A percentile compares a stretch with the other conserved stretches of the same genome.
Evolutionary conservation across 495 filamentous ascomycete genomes (phyloP).

Genomic region (Friedmanniomyces endolithicus): DNA sequence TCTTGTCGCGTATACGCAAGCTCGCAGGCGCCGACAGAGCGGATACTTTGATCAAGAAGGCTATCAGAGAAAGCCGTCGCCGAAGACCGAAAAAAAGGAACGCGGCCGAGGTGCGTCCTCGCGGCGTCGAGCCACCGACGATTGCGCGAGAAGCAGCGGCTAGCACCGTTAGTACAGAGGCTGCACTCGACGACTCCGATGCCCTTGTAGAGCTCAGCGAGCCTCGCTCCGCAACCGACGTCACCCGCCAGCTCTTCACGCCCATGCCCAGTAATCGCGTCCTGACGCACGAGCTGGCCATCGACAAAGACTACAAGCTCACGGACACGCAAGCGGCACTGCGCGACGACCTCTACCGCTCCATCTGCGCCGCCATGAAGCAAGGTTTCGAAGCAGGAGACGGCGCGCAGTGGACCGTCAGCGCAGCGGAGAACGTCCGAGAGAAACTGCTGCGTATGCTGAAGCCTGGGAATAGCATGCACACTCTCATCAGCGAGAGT

Average conservation of each 20-base stretch:
- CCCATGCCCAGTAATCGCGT: conserved; percentile 72
- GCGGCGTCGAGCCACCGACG: conserved; percentile 28
- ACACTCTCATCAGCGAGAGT: conserved; percentile 71
- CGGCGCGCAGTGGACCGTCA: conserved; percentile 63
- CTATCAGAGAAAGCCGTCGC: conserved; percentile 67
- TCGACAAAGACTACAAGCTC: conserved; percentile 71
- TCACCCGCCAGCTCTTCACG: conserved; percentile 38
- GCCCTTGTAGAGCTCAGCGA: not conserved
- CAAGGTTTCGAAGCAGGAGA: conserved; percentile 57
- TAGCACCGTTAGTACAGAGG: not conserved
- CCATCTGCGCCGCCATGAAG: conserved; percentile 68
- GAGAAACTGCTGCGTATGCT: conserved; percentile 73
- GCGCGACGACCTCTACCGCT: conserved; percentile 44
- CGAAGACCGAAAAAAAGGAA: conserved; percentile 57
- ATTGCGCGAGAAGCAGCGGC: not conserved
- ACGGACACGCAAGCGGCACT: conserved; percentile 33
- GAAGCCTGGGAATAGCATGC: conserved; percentile 63
- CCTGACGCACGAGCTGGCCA: conserved; percentile 79
- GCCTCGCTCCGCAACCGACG: conserved; percentile 4
- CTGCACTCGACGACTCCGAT: not conserved
- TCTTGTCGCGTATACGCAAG: conserved; percentile 79
- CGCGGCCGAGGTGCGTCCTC: conserved; percentile 56
- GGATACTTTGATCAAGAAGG: conserved; percentile 67
- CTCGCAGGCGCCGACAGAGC: conserved; percentile 74
- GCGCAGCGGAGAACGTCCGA: conserved; percentile 74